Base-by-base conservation (phyloP, 2,329 filamentous ascomycete genomes). In the Cytospora leucostoma region DNA sequence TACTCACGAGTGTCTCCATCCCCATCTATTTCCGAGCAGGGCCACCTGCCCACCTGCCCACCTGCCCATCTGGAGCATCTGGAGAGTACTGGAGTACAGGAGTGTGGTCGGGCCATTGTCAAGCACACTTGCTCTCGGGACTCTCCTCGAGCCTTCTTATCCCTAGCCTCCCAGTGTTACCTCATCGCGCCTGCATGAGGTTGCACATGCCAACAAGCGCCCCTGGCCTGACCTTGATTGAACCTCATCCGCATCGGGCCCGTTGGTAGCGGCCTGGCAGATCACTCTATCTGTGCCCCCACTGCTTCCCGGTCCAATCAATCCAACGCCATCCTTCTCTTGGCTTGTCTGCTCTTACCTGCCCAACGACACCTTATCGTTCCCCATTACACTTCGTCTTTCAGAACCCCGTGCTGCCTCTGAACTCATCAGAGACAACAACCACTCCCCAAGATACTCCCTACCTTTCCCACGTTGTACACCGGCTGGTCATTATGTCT, bases 401-500 rank as follows among this genome's bases (percentile, higher is more conserved):
- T 21, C 53, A 37, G 27, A 15, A n/a, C 52, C 17, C 34, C 37
- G 34, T 27, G 32, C 17, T 59, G 17, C 10, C 27, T 44, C 50
- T 51, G 38, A 47, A 15, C 37, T 32, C 50, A 62, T 12, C 54
- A 32, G 15, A 27, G 32, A n/a, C 54, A 8, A 50, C 27, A 32
- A 40, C n/a, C 27, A 19, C 51, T 17, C 51, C 53, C 52, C 59
- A 51, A 53, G 27, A 38, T 1, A 32, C n/a, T 2, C 58, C 51
- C 37, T 40, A 6, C 13, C 13, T 17, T 12, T 32, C 19, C 32
- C 49, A 34, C 37, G 32, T 60, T n/a, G 4, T 47, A 4, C 55
- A 50, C 38, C n/a, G 44, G 27, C 17, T 2, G 19, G 19, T 44
- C 59, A 34, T 63, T 66, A 84, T 84, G 81, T 68, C 79, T 53